Percentiles rank a stretch among this genome's conserved stretches.
phyloP scores from a whole-genome alignment of 2,329 filamentous ascomycete genomes.

The Diaporthe batatas region DNA sequence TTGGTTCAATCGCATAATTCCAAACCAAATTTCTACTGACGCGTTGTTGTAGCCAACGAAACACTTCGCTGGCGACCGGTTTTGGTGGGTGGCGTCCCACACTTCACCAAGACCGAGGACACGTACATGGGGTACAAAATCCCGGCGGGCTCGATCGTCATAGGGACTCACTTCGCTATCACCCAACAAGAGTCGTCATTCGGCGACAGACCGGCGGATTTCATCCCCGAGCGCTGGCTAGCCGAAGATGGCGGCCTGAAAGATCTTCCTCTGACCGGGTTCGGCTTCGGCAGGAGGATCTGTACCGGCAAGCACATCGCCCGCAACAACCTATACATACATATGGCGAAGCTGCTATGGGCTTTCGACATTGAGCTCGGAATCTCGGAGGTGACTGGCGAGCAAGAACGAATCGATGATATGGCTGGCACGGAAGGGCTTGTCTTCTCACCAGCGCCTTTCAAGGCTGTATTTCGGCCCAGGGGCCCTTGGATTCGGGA shows the following conservation, averaged over 20 bases:
- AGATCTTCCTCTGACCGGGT: not conserved
- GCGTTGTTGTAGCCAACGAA: not conserved
- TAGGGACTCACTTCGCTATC: not conserved
- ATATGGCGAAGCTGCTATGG: not conserved
- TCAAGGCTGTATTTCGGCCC: not conserved
- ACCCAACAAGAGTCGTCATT: not conserved
- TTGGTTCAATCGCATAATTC: no score
- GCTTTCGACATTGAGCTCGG: not conserved
- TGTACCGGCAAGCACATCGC: not conserved
- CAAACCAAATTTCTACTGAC: not conserved
- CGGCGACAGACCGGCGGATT: not conserved
- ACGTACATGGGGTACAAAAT: not conserved
- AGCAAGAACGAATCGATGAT: not conserved
- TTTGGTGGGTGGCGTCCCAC: not conserved
- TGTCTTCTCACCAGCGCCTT: not conserved
- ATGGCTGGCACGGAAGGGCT: not conserved
- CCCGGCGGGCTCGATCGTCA: not conserved
- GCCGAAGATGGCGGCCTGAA: not conserved
- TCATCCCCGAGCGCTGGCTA: conserved; percentile 8
- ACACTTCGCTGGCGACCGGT: conserved; percentile 7
- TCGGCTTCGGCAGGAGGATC: not conserved
- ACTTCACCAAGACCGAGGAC: not conserved
- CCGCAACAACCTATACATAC: not conserved
- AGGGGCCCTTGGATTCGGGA: not conserved
- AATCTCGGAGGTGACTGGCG: not conserved